These are phyloP conservation scores for Stephanodiscus minutulus DNA, from an alignment of 108 stramenopile genomes.

Conservation along the genomic window DNA sequence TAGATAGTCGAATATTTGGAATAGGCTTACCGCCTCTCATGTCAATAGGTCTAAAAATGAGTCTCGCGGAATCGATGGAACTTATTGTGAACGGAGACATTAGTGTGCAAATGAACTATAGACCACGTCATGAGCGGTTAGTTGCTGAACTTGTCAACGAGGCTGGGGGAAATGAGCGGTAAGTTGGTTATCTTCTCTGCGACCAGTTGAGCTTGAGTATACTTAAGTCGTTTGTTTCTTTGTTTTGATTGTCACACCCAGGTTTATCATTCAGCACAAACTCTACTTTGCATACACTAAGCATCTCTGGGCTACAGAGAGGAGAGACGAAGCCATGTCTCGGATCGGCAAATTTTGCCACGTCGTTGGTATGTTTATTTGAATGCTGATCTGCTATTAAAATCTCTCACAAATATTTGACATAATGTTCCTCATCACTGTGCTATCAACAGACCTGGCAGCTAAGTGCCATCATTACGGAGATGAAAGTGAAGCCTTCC, in stretches of 20 bases:
- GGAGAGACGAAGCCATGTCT: slow-evolving; percentile 73
- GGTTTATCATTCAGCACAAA: slow-evolving; percentile 74
- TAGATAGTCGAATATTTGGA: slow-evolving; percentile 75
- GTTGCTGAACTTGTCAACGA: slow-evolving; percentile 56
- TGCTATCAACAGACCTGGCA: slow-evolving; percentile 42
- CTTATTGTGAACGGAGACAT: slow-evolving; percentile 47
- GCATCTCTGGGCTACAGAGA: slow-evolving; percentile 86
- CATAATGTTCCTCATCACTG: neutral
- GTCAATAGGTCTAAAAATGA: slow-evolving; percentile 32
- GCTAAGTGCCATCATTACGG: slow-evolving; percentile 54
- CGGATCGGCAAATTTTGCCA: slow-evolving; percentile 62
- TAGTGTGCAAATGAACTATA: slow-evolving; percentile 52
- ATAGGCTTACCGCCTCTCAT: slow-evolving; percentile 57
- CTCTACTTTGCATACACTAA: slow-evolving; percentile 93
- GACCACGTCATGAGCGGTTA: slow-evolving; percentile 59
- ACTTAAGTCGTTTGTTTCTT: neutral
- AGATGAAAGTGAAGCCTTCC: slow-evolving; percentile 49
- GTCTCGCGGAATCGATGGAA: slow-evolving; percentile 41
- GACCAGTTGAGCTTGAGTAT: neutral
- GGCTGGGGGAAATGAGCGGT: slow-evolving; percentile 74
- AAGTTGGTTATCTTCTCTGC: slow-evolving; percentile 13
- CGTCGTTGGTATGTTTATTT: slow-evolving; percentile 53
- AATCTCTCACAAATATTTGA: neutral
- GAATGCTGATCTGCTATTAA: neutral
- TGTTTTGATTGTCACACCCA: slow-evolving; percentile 3